A percentile compares a stretch with the other conserved stretches of the same genome.
These are phyloP conservation scores for Cladophialophora yegresii DNA, from an alignment of 2,329 filamentous ascomycete species.

Conservation along the genomic window DNA sequence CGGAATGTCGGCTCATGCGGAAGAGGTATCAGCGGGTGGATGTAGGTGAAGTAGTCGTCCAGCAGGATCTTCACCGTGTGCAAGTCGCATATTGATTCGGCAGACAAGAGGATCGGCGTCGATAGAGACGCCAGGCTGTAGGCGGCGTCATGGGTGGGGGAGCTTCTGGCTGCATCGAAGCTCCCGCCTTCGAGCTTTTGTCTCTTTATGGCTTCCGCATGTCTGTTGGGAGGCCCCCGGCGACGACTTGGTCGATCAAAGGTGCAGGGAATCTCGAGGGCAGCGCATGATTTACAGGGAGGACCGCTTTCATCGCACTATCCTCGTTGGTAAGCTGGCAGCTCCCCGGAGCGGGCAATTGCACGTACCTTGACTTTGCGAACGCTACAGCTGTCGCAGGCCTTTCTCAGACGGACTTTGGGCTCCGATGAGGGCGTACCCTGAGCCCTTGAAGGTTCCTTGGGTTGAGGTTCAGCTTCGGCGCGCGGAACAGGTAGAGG, in stretches of 20 bases:
- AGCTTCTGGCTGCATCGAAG: slow-evolving; percentile 37
- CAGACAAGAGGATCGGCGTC: slow-evolving; percentile 52
- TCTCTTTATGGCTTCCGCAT: slow-evolving; percentile 68
- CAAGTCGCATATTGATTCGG: slow-evolving; percentile 50
- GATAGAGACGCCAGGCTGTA: slow-evolving; percentile 56
- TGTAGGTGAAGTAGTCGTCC: slow-evolving; percentile 53
- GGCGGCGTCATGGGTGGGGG: slow-evolving; percentile 54
- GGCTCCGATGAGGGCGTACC: slow-evolving; percentile 29
- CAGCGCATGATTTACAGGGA: slow-evolving; percentile 65
- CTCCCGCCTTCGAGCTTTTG: slow-evolving; percentile 50
- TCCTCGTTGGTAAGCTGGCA: slow-evolving; percentile 21
- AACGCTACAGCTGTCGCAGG: slow-evolving; percentile 57
- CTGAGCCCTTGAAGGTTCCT: slow-evolving; percentile 20
- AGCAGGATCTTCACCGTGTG: slow-evolving; percentile 46
- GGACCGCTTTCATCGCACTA: slow-evolving; percentile 68
- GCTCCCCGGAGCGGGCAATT: not conserved
- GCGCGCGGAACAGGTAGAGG: slow-evolving; percentile 21
- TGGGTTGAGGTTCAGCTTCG: slow-evolving; percentile 15
- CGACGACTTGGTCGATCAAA: slow-evolving; percentile 65
- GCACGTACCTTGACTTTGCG: slow-evolving; percentile 55
- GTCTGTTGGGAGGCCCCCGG: slow-evolving; percentile 66
- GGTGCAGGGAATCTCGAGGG: slow-evolving; percentile 67
- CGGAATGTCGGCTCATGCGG: slow-evolving; percentile 52
- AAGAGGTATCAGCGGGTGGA: slow-evolving; percentile 50
- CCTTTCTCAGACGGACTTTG: slow-evolving; percentile 52